phyloP scores from a whole-genome alignment of 169 alveolate genomes.

The Eimeria necatrix region DNA sequence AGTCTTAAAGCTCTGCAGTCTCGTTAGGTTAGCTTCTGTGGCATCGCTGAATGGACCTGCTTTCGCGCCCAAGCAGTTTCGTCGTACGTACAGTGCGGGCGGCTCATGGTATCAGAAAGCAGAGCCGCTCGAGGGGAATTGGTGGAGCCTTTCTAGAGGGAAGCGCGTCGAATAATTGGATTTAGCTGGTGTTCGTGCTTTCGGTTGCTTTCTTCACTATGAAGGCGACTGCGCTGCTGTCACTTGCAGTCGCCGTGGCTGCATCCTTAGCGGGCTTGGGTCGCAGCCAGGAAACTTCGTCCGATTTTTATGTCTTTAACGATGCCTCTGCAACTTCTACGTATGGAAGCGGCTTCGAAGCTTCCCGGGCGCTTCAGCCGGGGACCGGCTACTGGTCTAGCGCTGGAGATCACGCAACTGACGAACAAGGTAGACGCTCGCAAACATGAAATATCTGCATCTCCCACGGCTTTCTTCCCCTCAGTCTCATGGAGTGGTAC shows the following conservation, averaged over 20 bases:
- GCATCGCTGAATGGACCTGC: too few species aligned
- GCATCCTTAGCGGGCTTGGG: neutral
- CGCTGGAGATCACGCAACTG: conserved; percentile 89
- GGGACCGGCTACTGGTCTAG: conserved; percentile 93
- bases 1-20: too few species aligned
- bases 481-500: conserved; percentile 92
- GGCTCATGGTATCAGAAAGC: too few species aligned
- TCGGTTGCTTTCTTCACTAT: neutral
- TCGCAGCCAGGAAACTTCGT: conserved; percentile 81
- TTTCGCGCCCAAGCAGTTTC: neutral
- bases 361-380: conserved; percentile 90
- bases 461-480: neutral
- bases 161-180: too few species aligned
- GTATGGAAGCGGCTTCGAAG: conserved; percentile 83
- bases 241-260: conserved; percentile 10
- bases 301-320: conserved; percentile 87
- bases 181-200: neutral
- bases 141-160: too few species aligned
- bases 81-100: neutral
- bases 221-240: neutral
- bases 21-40: too few species aligned
- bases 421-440: conserved; percentile 85
- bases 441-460: neutral
- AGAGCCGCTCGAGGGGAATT: too few species aligned
- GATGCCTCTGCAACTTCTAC: conserved; percentile 89